Base-by-base conservation (phyloP, 768 basidiomycete species). In the Pleurotus sapidus region DNA sequence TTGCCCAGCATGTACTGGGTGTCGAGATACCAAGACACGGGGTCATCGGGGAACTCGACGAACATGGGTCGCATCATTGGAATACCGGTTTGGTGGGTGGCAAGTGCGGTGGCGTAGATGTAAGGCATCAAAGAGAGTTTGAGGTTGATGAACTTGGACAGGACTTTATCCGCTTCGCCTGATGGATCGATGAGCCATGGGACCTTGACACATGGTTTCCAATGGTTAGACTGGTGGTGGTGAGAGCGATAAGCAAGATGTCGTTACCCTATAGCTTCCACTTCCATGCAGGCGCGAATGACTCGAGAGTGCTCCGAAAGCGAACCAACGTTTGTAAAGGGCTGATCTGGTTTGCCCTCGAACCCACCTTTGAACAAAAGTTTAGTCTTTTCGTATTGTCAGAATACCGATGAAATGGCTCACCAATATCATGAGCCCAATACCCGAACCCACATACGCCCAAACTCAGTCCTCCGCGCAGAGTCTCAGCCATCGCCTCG, bases 61-160 rank as follows among this genome's bases (percentile, higher is more conserved):
- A 73, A 72, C 37, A 72, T 64, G 24, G 70, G 66, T 1, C 71
- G 70, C 68, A 72, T 68, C 64, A 73, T 67, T 9, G 72, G 67
- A 8, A 70, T 57, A 14, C 72, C 72, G 0, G 62, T 72, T 46
- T 61, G 25, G 46, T 71, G 69, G 5, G 72, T 68, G n/a, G 61
- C 46, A 34, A 67, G 66, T 11, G 71, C 71, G 4, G 68, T 69
- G 34, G 60, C 48, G 49, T 68, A 70, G 40, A 81, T 61, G 63
- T 80, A 80, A 1, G 78, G 79, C 77, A 79, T 79, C 48, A 81
- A 67, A 6, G 74, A 65, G 48, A 77, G 67, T 62, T 80, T 80
- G 23, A 72, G 66, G 59, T 74, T 67, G 55, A 75, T 71, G 62
- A 77, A 74, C 55, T 72, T 71, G 25, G 72, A 66, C 37, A 78